A percentile compares a stretch with the other conserved stretches of the same genome.
Conservation (phyloP, 768 basidiomycete genomes). For the Holtermanniella nyarrowii region DNA sequence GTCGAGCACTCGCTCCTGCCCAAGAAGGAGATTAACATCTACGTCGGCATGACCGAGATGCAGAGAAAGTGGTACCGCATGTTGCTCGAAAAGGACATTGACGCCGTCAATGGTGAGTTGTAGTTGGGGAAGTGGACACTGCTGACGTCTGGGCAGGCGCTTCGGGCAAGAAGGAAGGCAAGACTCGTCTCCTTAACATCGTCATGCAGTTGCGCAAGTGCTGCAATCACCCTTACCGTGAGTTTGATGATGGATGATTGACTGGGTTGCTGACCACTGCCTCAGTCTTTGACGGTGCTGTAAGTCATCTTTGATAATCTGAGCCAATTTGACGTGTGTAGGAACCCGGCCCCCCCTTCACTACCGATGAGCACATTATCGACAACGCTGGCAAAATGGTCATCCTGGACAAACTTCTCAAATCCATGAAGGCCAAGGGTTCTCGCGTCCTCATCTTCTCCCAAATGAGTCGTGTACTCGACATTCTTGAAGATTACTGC, state of each 20-base stretch:
- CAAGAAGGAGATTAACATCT: conserved; percentile 98
- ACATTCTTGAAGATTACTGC: conserved; percentile 96
- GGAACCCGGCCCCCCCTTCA: conserved; percentile 98
- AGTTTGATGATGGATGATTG: conserved; percentile 14
- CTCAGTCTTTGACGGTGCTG: conserved; percentile 6
- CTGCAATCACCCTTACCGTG: conserved; percentile 43
- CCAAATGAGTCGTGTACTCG: conserved; percentile 97
- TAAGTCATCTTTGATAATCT: conserved; percentile 4
- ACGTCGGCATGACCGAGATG: conserved; percentile 93
- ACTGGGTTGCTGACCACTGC: too few species aligned
- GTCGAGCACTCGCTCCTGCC: conserved; percentile 93
- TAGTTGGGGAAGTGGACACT: not conserved
- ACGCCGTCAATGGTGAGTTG: conserved; percentile 83
- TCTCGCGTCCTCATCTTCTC: conserved; percentile 94
- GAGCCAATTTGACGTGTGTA: conserved; percentile 22
- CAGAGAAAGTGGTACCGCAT: conserved; percentile 92
- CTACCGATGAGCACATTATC: conserved; percentile 91
- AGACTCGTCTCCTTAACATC: conserved; percentile 94
- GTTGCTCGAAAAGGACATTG: conserved; percentile 94
- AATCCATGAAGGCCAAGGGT: conserved; percentile 80
- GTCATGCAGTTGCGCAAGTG: conserved; percentile 77
- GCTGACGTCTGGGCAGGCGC: conserved; percentile 48
- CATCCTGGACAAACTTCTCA: conserved; percentile 85
- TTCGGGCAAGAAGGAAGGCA: conserved; percentile 96
- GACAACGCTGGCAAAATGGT: conserved; percentile 95